These are phyloP conservation scores for Yarrowia hollandica DNA, from an alignment of 805 yeast genomes.

Conservation along the genomic window DNA sequence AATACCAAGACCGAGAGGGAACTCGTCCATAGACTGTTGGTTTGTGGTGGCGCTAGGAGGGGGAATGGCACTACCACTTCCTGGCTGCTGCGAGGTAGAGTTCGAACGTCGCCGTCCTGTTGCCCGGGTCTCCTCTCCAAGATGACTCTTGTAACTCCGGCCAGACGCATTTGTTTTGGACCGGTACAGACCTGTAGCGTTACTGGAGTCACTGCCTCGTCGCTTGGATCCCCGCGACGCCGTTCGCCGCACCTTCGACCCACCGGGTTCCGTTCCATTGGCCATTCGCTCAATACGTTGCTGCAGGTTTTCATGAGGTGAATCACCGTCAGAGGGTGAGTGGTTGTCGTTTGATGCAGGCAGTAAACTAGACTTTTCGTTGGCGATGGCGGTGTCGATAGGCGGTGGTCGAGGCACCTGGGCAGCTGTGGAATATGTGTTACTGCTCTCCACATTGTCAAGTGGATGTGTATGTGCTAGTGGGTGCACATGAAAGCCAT, in stretches of 20 bases:
- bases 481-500: conserved; percentile 9
- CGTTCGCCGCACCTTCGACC: not conserved
- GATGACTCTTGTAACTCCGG: not conserved
- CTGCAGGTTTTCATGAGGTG: conserved; percentile 18
- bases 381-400: not conserved
- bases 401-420: conserved; percentile 3
- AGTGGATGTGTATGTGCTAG: conserved; percentile 1
- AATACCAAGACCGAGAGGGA: conserved; percentile 12
- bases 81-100: conserved; percentile 7
- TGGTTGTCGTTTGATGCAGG: not conserved
- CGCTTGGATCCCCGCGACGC: conserved; percentile 12
- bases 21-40: conserved; percentile 8
- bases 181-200: conserved; percentile 6
- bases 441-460: not conserved
- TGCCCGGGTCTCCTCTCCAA: not conserved
- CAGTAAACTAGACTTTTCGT: conserved; percentile 11
- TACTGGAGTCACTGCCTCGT: conserved; percentile 14
- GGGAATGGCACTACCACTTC: not conserved
- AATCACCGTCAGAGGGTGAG: not conserved
- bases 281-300: conserved; percentile 24
- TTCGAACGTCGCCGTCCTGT: conserved; percentile 21
- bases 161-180: not conserved
- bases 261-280: not conserved
- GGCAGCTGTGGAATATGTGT: conserved; percentile 6
- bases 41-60: not conserved